These are phyloP conservation scores for Cerioporus squamosus DNA, from an alignment of 1,284 basidiomycete species.

Conservation along the genomic window DNA sequence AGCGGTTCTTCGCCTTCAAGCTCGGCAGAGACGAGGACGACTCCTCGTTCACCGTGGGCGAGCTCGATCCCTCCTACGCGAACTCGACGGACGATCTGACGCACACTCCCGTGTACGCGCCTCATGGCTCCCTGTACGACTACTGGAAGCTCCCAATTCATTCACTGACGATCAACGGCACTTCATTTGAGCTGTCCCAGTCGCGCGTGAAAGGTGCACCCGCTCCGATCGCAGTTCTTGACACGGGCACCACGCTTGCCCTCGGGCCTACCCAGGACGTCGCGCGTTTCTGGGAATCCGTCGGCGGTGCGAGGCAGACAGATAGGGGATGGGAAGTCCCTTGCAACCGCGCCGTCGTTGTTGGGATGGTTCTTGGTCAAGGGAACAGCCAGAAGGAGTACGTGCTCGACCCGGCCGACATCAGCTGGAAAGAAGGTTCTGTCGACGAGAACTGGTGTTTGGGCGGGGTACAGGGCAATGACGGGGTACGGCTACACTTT, in stretches of 20 bases:
- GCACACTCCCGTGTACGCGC: constrained; percentile 47
- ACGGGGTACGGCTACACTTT: constrained; percentile 41
- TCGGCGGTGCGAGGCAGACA: constrained; percentile 48
- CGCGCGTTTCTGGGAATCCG: constrained; percentile 49
- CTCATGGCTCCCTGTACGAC: constrained; percentile 44
- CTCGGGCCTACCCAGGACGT: constrained; percentile 58
- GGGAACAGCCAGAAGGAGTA: constrained; percentile 43
- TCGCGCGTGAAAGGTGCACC: constrained; percentile 50
- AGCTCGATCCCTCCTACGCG: constrained; percentile 46
- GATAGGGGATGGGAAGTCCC: constrained; percentile 54
- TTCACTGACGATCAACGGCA: constrained; percentile 48
- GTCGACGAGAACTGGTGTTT: constrained; percentile 54
- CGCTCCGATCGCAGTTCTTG: constrained; percentile 55
- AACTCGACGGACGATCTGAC: constrained; percentile 41
- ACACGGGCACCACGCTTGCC: constrained; percentile 62
- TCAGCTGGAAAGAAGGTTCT: constrained; percentile 51
- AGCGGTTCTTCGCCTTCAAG: constrained; percentile 56
- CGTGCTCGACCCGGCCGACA: constrained; percentile 53
- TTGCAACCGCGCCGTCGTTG: constrained; percentile 50
- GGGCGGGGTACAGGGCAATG: constrained; percentile 61
- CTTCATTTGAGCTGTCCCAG: constrained; percentile 43
- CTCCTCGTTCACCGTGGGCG: constrained; percentile 58
- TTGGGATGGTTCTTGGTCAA: constrained; percentile 53
- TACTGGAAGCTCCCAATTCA: constrained; percentile 63
- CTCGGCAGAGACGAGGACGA: constrained; percentile 44